Conservation (phyloP, 345 rosid species). For the Noccaea caerulescens region DNA sequence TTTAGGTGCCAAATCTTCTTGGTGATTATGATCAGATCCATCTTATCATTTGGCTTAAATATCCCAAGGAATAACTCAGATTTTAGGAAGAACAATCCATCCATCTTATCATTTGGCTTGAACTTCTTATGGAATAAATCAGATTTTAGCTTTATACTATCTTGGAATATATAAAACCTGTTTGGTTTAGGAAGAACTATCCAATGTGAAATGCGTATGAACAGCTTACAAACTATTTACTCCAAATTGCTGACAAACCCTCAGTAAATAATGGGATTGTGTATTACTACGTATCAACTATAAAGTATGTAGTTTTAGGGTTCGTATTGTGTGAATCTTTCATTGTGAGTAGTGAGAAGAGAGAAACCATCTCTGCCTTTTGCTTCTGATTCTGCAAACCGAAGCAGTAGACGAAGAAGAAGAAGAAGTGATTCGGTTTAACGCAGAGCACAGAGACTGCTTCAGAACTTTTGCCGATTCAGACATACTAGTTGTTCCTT, state of each 20-base stretch:
- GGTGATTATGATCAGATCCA: not conserved
- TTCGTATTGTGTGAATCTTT: not conserved
- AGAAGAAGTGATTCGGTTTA: slow-evolving; percentile 48
- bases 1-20: not conserved
- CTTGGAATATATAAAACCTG: not conserved
- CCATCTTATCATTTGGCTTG: too few relatives aligned
- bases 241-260: not conserved
- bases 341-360: slow-evolving; percentile 50
- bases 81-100: too few relatives aligned
- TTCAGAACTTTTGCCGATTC: slow-evolving; percentile 48
- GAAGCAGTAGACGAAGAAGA: slow-evolving; percentile 44
- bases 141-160: not conserved
- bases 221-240: not conserved
- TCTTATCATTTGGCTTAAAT: not conserved
- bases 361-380: slow-evolving; percentile 83
- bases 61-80: too few relatives aligned
- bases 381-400: slow-evolving; percentile 72
- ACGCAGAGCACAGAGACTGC: slow-evolving; percentile 53
- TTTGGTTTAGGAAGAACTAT: not conserved
- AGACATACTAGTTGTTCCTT: not conserved
- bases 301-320: not conserved
- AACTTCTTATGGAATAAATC: not conserved
- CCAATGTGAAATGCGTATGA: not conserved
- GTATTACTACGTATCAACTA: not conserved
- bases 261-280: not conserved